Percentiles rank a stretch among this genome's conserved stretches.
Conservation (phyloP, 1,284 basidiomycete species). For the Ganoderma lingzhi region DNA sequence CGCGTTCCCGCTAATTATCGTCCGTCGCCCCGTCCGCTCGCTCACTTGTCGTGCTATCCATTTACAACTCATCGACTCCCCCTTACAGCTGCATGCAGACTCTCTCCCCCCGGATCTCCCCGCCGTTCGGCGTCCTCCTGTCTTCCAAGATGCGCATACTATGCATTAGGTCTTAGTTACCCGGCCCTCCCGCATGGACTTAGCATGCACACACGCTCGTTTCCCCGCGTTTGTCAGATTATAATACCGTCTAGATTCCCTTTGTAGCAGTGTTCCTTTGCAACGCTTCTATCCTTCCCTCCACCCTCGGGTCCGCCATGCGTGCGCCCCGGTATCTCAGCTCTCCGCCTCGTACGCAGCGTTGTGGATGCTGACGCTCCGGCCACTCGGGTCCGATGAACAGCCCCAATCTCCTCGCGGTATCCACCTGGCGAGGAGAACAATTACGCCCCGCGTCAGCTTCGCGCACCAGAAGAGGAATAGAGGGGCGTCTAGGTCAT, state of each 20-base stretch:
- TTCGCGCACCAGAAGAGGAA: constrained; percentile 1
- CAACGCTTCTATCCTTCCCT: constrained; percentile 21
- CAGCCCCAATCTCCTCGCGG: constrained; percentile 98
- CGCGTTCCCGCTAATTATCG: constrained; percentile 39
- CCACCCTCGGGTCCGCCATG: not conserved
- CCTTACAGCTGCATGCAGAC: constrained; percentile 33
- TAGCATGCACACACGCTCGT: constrained; percentile 24
- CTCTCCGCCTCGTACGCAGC: constrained; percentile 73
- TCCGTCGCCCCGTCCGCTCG: constrained; percentile 31
- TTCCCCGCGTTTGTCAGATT: constrained; percentile 29
- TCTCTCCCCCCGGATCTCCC: constrained; percentile 24
- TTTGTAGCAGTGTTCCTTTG: constrained; percentile 41
- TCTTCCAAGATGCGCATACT: constrained; percentile 19
- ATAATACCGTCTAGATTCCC: constrained; percentile 43
- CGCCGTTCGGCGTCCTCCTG: constrained; percentile 8
- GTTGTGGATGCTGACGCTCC: constrained; percentile 96
- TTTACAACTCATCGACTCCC: constrained; percentile 16
- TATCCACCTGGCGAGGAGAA: constrained; percentile 74
- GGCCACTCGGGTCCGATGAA: constrained; percentile 91
- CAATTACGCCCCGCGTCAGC: constrained; percentile 14
- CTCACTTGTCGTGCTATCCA: constrained; percentile 38
- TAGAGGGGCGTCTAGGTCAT: constrained; percentile 15
- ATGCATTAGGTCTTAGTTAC: constrained; percentile 15
- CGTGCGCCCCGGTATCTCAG: not conserved
- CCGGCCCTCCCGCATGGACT: constrained; percentile 4